A percentile compares a stretch with the other conserved stretches of the same genome.
Conservation (phyloP, 2,329 filamentous ascomycete genomes). For the Colletotrichum sojae region DNA sequence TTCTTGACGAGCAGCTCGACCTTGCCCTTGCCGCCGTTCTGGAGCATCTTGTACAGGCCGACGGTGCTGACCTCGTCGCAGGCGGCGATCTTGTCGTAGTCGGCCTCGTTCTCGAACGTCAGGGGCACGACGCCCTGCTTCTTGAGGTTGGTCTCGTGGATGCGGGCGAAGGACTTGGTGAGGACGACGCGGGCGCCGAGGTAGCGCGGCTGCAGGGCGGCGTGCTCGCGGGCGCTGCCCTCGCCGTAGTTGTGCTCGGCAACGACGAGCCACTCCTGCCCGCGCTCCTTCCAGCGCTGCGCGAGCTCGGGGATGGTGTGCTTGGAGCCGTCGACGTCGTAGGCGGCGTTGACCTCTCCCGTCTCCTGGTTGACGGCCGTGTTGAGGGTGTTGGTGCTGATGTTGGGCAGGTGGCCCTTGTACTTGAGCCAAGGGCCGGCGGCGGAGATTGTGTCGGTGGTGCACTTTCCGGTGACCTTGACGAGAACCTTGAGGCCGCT, state of each 20-base stretch:
- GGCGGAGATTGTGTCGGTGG: slow-evolving; percentile 97
- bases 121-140: slow-evolving; percentile 97
- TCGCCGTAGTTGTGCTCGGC: slow-evolving; percentile 99
- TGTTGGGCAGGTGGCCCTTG: slow-evolving; percentile 98
- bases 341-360: slow-evolving; percentile 91
- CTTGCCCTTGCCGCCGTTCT: slow-evolving; percentile 81
- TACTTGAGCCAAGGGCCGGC: slow-evolving; percentile 99
- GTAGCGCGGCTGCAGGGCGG: slow-evolving; percentile 91
- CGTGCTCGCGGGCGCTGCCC: slow-evolving; percentile 90
- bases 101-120: slow-evolving; percentile 88
- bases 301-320: slow-evolving; percentile 91
- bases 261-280: slow-evolving; percentile 90
- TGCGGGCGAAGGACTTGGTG: slow-evolving; percentile 89
- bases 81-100: slow-evolving; percentile 87
- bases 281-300: slow-evolving; percentile 82
- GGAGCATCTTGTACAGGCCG: slow-evolving; percentile 86
- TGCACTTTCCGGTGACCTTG: slow-evolving; percentile 98
- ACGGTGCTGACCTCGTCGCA: slow-evolving; percentile 88
- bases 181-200: slow-evolving; percentile 88
- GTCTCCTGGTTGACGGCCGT: slow-evolving; percentile 94
- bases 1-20: slow-evolving; percentile 79
- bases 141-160: slow-evolving; percentile 96
- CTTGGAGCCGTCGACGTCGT: slow-evolving; percentile 83
- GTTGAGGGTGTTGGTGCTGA: slow-evolving; percentile 96
- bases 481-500: slow-evolving; percentile 87